Base-by-base conservation (phyloP, 1,284 basidiomycete species). In the Cryptococcus hybrid region DNA sequence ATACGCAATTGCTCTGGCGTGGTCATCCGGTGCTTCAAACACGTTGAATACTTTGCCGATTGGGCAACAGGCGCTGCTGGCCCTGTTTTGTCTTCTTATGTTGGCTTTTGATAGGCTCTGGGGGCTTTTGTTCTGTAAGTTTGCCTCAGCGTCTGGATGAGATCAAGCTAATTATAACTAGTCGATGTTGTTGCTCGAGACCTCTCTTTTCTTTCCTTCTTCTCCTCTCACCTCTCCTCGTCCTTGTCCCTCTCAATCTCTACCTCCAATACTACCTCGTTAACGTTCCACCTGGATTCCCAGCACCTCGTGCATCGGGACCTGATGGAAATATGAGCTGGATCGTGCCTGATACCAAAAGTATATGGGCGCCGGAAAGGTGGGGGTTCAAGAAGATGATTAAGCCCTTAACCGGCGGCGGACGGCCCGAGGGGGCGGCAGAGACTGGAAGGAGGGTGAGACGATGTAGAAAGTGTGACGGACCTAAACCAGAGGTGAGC, bases 1-100 rank as follows among this genome's bases (percentile, higher is more conserved):
- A 42, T 42, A 42, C 40, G 40, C n/a, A 42, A 9, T 11, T 42
- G 40, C 46, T 35, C 46, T 12, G 34, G 46, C 2, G 7, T 72
- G 44, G 89, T 96, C 51, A 95, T 95, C 68, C 82, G 85, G 52
- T 93, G 90, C 79, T 96, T 94, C 80, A 89, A 86, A 73, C 80
- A 82, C 30, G 77, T 95, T 36, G 93, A 97, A 78, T 79, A 85
- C 48, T 78, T 80, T 48, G 91, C 85, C 4, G 92, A 96, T 76
- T 82, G 83, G 69, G 65, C 95, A 44, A 96, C 92, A 0, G 92
- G 92, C 57, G 86, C 88, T 52, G 93, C 91, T 12, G 94, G 95
- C 0, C 93, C 93, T 0, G 84, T 89, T 66, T 98, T 75, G 84
- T 98, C 52, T 82, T 78, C 0, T 79, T 93, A 30, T 93, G 92